Evolutionary conservation across 140 eudicot genomes (phyloP).

Genomic region (Erigeron philadelphicus): DNA sequence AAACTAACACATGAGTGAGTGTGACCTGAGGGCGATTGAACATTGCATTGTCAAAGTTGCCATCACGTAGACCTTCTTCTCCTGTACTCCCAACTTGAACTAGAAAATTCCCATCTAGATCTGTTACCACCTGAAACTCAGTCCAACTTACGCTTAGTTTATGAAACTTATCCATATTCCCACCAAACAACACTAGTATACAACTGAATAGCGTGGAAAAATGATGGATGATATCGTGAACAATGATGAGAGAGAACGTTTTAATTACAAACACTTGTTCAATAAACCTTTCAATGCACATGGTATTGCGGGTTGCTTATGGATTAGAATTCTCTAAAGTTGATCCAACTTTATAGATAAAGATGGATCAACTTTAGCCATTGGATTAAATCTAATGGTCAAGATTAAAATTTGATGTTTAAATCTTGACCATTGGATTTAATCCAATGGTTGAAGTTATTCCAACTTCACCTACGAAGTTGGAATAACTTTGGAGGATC

Average conservation of each 20-base stretch:
- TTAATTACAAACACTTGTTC: not conserved
- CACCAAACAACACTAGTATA: not conserved
- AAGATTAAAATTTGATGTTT: no score
- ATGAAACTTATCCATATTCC: not conserved
- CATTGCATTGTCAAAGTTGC: slow-evolving; percentile 77
- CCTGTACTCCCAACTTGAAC: slow-evolving; percentile 89
- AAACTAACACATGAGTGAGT: slow-evolving; percentile 9
- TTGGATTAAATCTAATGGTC: no score
- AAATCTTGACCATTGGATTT: no score
- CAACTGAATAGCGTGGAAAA: not conserved
- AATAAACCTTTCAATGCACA: not conserved
- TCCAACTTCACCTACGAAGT: no score
- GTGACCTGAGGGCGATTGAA: slow-evolving; percentile 94
- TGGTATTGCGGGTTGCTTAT: not conserved
- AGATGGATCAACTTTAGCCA: no score
- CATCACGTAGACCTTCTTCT: slow-evolving; percentile 91
- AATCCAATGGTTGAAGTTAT: no score
- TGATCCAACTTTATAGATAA: no score
- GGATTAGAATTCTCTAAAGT: no score
- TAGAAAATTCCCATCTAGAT: slow-evolving; percentile 83
- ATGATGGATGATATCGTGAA: not conserved
- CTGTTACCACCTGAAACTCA: slow-evolving; percentile 79
- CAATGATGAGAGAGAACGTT: not conserved
- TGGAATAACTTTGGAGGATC: no score
- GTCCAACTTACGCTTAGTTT: not conserved